Percentiles rank a stretch among this genome's conserved stretches.
These are phyloP conservation scores for Fusarium humuli DNA, from an alignment of 2,329 filamentous ascomycete species.

Conservation along the genomic window DNA sequence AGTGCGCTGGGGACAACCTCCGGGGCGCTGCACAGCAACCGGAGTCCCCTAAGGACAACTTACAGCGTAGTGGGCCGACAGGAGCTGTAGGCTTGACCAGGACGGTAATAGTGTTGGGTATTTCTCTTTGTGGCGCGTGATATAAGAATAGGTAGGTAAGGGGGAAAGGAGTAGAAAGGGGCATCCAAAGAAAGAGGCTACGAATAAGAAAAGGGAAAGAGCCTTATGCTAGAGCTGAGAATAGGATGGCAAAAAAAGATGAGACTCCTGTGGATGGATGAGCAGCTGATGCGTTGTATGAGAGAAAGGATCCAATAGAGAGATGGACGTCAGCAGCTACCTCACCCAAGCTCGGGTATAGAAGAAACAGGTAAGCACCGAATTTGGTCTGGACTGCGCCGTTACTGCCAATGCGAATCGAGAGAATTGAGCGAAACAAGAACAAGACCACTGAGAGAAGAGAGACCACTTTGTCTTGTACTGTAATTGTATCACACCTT, in stretches of 20 bases:
- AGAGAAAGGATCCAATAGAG: neutral
- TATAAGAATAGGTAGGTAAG: constrained; percentile 5
- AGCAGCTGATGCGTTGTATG: constrained; percentile 31
- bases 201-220: constrained; percentile 16
- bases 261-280: neutral
- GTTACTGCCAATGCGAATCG: constrained; percentile 1
- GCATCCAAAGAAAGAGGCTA: constrained; percentile 7
- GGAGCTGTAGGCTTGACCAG: neutral
- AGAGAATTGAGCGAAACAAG: neutral
- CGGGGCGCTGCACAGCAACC: constrained; percentile 33
- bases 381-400: constrained; percentile 11
- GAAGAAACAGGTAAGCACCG: constrained; percentile 24
- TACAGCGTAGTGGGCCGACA: constrained; percentile 32
- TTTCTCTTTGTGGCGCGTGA: constrained; percentile 25
- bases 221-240: constrained; percentile 28
- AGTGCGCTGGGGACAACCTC: constrained; percentile 3
- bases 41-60: constrained; percentile 10
- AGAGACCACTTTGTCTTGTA: neutral
- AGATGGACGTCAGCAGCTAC: constrained; percentile 26
- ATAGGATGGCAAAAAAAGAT: constrained; percentile 25
- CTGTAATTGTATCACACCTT: constrained; percentile 27
- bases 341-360: constrained; percentile 1
- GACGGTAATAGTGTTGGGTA: constrained; percentile 24
- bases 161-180: constrained; percentile 18
- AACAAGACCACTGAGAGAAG: neutral